Evolutionary conservation across 768 basidiomycete genomes (phyloP).

Genomic region (Boletus fagicola): DNA sequence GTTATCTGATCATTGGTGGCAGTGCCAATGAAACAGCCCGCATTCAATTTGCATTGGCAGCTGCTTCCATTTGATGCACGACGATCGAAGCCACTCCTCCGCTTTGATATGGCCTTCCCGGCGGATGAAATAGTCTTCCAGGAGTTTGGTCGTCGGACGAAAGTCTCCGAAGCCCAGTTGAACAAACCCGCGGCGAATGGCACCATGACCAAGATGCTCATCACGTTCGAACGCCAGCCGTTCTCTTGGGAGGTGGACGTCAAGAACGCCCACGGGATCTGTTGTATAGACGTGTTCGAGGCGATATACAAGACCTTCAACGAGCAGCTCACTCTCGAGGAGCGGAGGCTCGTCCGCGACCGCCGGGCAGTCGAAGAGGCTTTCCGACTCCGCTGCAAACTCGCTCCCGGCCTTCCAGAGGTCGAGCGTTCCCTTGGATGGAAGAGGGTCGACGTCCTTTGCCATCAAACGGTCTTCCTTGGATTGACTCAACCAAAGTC

Average conservation of each 20-base stretch:
- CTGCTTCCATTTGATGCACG: conserved; percentile 41
- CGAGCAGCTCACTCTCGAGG: conserved; percentile 43
- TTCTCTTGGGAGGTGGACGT: conserved; percentile 43
- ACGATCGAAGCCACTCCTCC: conserved; percentile 37
- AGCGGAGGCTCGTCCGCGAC: conserved; percentile 36
- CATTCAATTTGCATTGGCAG: conserved; percentile 48
- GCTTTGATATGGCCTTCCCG: conserved; percentile 51
- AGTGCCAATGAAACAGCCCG: conserved; percentile 41
- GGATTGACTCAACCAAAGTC: conserved; percentile 43
- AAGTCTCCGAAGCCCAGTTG: conserved; percentile 38
- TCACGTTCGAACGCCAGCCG: conserved; percentile 40
- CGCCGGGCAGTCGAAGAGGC: conserved; percentile 37
- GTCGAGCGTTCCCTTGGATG: conserved; percentile 48
- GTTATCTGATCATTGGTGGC: conserved; percentile 31
- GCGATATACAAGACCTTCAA: conserved; percentile 53
- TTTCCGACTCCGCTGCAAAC: conserved; percentile 47
- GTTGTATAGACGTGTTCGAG: conserved; percentile 58
- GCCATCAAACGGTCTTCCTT: conserved; percentile 52
- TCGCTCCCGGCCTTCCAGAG: conserved; percentile 39
- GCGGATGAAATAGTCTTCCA: conserved; percentile 35
- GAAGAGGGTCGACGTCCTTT: conserved; percentile 54
- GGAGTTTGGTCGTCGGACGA: conserved; percentile 23
- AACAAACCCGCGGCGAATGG: conserved; percentile 45
- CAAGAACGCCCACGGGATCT: conserved; percentile 42
- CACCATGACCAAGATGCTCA: conserved; percentile 47